Base-by-base conservation (phyloP, 73 alveolate genomes). In the Tetrahymena thermophila region DNA sequence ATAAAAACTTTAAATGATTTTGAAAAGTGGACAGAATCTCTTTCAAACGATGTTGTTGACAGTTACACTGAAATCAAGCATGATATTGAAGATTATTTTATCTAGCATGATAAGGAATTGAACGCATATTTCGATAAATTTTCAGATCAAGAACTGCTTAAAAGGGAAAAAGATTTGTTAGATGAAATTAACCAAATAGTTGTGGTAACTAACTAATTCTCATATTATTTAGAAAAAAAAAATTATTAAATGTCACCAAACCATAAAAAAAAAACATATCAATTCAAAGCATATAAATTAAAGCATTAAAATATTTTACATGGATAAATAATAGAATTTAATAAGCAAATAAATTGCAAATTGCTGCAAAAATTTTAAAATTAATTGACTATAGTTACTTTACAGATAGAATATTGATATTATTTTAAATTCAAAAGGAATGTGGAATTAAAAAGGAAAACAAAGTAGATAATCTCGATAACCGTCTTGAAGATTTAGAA, bases 141-240 rank as follows among this genome's bases (percentile, higher is more conserved):
- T 34, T 85, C 97, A 55, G 97, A 95, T 89, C 93, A 95, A 35
- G 94, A 85, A 19, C 89, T 95, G 40, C 85, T 95, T 10, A 50
- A 95, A 56, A 95, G 97, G 35, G 97, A 95, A 57, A 95, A 85
- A 31, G 97, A 95, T 21, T 95, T 95, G 35, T 89, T 95, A 21
- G 97, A 95, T 16, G 94, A 89, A 84, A 85, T 95, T 23, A 89
- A 89, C 25, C 35, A 89, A 21, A 43, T 94, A 15, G 97, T 95
- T 34, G 89, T 71, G 35, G 89, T 71, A 71, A 71, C n/a, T 71
- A 25, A 71, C 31, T 25, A n/a, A 6, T 71, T 71, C 37, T 71
- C 35, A 71, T 71, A n/a, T 28, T 71, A 0, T 25, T 71, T 71
- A 28, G 83, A 2, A 50, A 50, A 50, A 16, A 50, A 10, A 5